Evolutionary conservation across 2,329 filamentous ascomycete species (phyloP).

Genomic region (Verticillium tricorpus): DNA sequence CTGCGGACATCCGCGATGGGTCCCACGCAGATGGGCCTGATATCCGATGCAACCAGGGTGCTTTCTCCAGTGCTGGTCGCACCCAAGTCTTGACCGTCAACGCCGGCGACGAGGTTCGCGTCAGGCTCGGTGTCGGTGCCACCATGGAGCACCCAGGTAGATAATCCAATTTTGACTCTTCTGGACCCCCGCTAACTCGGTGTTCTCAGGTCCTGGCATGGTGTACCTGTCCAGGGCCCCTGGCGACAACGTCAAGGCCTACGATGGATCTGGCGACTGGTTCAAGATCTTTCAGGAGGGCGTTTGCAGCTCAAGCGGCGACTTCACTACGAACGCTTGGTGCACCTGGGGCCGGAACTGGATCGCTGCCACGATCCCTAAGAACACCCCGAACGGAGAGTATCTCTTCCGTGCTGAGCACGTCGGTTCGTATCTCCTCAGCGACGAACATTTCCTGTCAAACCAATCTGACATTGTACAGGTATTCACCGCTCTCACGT

Average conservation of each 20-base stretch:
- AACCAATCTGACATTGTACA: not conserved
- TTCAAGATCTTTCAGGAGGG: constrained; percentile 19
- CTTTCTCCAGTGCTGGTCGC: constrained; percentile 15
- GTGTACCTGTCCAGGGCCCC: constrained; percentile 22
- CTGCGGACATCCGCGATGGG: constrained; percentile 17
- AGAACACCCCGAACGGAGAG: constrained; percentile 28
- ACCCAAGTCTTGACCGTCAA: constrained; percentile 18
- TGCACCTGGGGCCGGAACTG: constrained; percentile 16
- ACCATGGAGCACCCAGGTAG: constrained; percentile 16
- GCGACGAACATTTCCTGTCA: too few relatives aligned
- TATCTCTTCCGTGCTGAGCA: constrained; percentile 30
- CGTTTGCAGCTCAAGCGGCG: constrained; percentile 13
- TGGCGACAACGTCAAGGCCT: constrained; percentile 18
- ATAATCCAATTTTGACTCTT: constrained; percentile 2
- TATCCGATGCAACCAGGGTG: constrained; percentile 24
- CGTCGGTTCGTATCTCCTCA: constrained; percentile 16
- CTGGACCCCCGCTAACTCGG: not conserved
- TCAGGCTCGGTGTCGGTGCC: constrained; percentile 15
- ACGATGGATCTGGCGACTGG: constrained; percentile 22
- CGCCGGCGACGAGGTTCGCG: constrained; percentile 16
- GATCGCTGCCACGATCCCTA: constrained; percentile 28
- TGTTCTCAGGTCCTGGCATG: constrained; percentile 12
- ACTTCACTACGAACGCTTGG: constrained; percentile 18
- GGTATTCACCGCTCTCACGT: constrained; percentile 17
- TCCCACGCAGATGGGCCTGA: constrained; percentile 17